phyloP scores from a whole-genome alignment of 768 basidiomycete species.

The Tricholoma flavovirens region DNA sequence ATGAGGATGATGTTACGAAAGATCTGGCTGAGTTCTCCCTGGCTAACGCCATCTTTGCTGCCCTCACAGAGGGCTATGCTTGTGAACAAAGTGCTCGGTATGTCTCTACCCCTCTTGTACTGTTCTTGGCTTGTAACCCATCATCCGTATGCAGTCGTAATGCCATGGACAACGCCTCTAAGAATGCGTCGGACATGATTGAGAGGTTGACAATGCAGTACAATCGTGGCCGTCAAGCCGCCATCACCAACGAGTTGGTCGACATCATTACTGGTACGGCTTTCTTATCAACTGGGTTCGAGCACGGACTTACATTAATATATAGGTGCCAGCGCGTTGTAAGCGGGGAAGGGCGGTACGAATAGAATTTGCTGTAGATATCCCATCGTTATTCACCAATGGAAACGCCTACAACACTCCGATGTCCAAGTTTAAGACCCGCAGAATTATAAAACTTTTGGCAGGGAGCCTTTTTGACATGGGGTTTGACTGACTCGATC shows the following conservation, averaged over 20 bases:
- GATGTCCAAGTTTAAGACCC: neutral
- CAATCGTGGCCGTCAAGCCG: constrained; percentile 97
- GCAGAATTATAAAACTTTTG: neutral
- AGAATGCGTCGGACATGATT: constrained; percentile 98
- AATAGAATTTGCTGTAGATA: constrained; percentile 12
- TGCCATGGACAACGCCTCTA: constrained; percentile 99
- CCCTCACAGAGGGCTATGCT: constrained; percentile 92
- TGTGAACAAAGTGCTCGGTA: constrained; percentile 92
- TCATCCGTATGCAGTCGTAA: constrained; percentile 57
- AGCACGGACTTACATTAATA: too few relatives aligned
- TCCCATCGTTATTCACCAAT: neutral
- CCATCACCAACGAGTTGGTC: constrained; percentile 93
- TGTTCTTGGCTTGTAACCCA: neutral
- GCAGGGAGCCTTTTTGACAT: neutral
- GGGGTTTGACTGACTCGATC: neutral
- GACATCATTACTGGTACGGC: constrained; percentile 83
- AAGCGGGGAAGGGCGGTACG: constrained; percentile 12
- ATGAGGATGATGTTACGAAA: constrained; percentile 93
- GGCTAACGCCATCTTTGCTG: constrained; percentile 93
- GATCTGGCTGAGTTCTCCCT: constrained; percentile 94
- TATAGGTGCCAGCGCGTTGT: constrained; percentile 42
- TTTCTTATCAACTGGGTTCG: neutral
- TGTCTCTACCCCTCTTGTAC: constrained; percentile 11
- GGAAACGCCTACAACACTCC: neutral
- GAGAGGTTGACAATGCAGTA: constrained; percentile 82